Conservation (phyloP, 1,284 basidiomycete species). For the Cerrena zonata region DNA sequence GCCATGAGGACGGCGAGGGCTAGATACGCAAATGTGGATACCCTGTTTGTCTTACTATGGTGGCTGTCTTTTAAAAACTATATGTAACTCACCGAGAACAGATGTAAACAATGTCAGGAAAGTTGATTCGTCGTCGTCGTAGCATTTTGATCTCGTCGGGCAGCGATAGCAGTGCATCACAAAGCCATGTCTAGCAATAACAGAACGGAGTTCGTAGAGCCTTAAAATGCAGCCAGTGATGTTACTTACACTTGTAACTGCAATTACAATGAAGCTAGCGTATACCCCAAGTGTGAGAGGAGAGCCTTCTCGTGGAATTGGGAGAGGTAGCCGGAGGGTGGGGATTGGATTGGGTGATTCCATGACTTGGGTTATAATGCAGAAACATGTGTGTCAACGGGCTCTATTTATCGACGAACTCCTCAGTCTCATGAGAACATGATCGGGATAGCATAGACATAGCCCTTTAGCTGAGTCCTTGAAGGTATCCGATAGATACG, state of each 20-base stretch:
- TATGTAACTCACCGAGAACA: conserved; percentile 8
- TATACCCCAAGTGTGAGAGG: too few relatives aligned
- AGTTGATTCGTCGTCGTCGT: background rate
- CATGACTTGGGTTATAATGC: too few relatives aligned
- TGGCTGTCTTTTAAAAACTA: background rate
- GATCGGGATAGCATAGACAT: too few relatives aligned
- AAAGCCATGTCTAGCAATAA: conserved; percentile 4
- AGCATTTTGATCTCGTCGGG: conserved; percentile 4
- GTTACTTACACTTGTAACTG: background rate
- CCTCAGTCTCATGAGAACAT: too few relatives aligned
- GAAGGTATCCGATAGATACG: too few relatives aligned
- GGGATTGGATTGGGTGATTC: too few relatives aligned
- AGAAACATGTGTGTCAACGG: too few relatives aligned
- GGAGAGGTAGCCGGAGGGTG: too few relatives aligned
- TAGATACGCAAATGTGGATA: conserved; percentile 3
- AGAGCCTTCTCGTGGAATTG: too few relatives aligned
- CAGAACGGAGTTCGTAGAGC: background rate
- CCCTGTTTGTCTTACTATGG: background rate
- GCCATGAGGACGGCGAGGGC: conserved; percentile 5
- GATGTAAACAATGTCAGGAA: conserved; percentile 10
- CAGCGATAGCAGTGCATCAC: conserved; percentile 8
- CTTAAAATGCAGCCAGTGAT: too few relatives aligned
- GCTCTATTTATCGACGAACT: too few relatives aligned
- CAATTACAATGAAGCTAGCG: background rate
- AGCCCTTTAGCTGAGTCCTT: too few relatives aligned